Evolutionary conservation across 495 filamentous ascomycete genomes (phyloP), one percentile per base, ranked within the genome.

Genomic region (Elaphomyces granulatus): DNA sequence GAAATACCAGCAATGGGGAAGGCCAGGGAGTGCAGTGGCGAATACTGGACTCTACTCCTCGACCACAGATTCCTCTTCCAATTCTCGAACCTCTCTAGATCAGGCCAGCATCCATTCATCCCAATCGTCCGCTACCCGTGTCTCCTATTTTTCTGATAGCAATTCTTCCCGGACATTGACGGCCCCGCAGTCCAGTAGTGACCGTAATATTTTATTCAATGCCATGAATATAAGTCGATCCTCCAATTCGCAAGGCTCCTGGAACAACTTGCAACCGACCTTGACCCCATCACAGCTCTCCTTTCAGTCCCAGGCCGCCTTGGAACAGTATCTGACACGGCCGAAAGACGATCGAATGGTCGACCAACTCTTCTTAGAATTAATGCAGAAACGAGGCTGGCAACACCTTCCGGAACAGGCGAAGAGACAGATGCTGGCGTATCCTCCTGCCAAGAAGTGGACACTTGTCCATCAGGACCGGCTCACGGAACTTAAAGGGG

Each of bases 321-420:
- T 50, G 8, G 62, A 62, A 38, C 56, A 63, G 32, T 71, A 77
- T 43, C 71, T 92, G 17, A 65, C 67, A 36, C 67, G 77, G 31
- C 90, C 90, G 8, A 67, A 75, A 32, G 87, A 94, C 56, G 88
- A 94, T 51, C 71, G 75, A 37, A 58, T 88, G 4, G 81, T 94
- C n/a, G 90, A 98, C 57, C 74, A 82, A 51, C 80, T 93, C 59
- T 98, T 96, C 48, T 64, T 87, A 45, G 81, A 81, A 21, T 64
- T 98, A 48, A 98, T 98, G 92, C 78, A 90, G 48, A 96, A 98
- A 59, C 78, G 90, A 53, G 90, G 87, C 41, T 96, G 85, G 81
- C 86, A 92, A 59, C 87, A 87, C 53, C 70, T 96, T 38, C 90
- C 90, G n/a, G 90, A 96, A 48, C 84, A 93, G 58, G 92, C 88